Base-by-base conservation (phyloP, 2,329 filamentous ascomycete genomes). In the Graphilbum ipis-grandicollis region DNA sequence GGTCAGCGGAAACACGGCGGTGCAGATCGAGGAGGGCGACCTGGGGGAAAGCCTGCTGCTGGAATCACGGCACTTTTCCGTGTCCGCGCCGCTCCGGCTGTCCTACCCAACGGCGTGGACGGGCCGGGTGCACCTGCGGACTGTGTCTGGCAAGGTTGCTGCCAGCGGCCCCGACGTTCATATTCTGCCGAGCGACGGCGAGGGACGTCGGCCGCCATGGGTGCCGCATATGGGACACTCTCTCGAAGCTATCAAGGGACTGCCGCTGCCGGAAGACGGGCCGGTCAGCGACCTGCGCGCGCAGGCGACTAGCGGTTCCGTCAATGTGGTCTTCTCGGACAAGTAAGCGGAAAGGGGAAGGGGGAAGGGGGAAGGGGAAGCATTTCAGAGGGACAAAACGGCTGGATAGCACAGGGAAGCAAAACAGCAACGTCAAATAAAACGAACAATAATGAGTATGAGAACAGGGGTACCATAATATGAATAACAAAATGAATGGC, bases 101-200 rank as follows among this genome's bases (percentile, higher is more conserved):
- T 41, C 35, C 14, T 70, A 68, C 43, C 67, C 68, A 1, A 46
- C 46, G 18, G 52, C 57, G 3, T 72, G 68, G 68, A 59, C 62
- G 43, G 68, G 68, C 13, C 43, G 44, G 17, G 49, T 70, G 25
- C 42, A 42, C 9, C 56, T 60, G 12, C 39, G 54, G 40, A 56
- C 57, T 15, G 12, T 19, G 5, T 57, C 57, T 19, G 65, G 65
- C 3, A 43, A 38, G 9, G 50, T 68, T 22, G 37, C 40, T 2
- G 50, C 62, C 8, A 41, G 36, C 17, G 68, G 68, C 13, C 52
- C 59, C 30, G 65, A 55, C 14, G 54, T 71, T 12, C 43, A 51
- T 36, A 44, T 66, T 3, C 49, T 57, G 13, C 53, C 47, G 35
- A 41, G 41, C n/a, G 42, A 46, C 2, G 26, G 26, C 26, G 5